Base-by-base conservation (phyloP, 495 filamentous ascomycete species). In the Aspergillus diversus region DNA sequence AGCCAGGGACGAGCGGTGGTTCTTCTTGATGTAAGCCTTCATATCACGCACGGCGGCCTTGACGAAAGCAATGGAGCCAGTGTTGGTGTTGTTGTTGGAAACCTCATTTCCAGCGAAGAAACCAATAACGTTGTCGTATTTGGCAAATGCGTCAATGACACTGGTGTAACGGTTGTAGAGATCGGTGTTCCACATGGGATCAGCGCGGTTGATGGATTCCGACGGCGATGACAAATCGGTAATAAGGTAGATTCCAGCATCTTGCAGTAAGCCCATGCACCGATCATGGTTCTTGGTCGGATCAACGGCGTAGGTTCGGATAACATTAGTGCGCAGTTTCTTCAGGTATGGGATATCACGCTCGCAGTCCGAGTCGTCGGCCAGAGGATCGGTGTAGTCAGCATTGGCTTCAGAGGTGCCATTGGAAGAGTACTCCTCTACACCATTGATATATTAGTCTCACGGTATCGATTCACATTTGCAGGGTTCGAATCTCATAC, bases 91-190 rank as follows among this genome's bases (percentile, higher is more conserved):
- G 64, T 86, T 80, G 82, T 98, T 96, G 68, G 92, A 88, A 57
- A 98, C 95, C 77, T 99, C 95, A 73, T 99, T 98, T 67, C 96
- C 96, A 57, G 93, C 91, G 76, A 98, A 98, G 86, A 98, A 99
- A 69, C 96, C 95, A 61, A 99, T 86, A 58, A 90, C 86, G 73
- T 99, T 99, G 75, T 81, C 83, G 79, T 97, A 97, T 64, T 89
- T 82, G 65, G 84, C 81, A 59, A 99, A 82, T 43, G 85, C 84
- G 75, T 99, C 93, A 47, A 99, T 76, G 34, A 99, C 95, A n/a
- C 73, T 78, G 63, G 90, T 90, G 81, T 99, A 99, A 55, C 91
- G 88, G 5, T 83, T 77, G 77, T 88, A 96, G 62, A 97, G 81
- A 13, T 86, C 84, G 57, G 87, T 83, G 67, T 90, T 87, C 96